phyloP scores from a whole-genome alignment of 768 basidiomycete species.

The Pholiota microspora region DNA sequence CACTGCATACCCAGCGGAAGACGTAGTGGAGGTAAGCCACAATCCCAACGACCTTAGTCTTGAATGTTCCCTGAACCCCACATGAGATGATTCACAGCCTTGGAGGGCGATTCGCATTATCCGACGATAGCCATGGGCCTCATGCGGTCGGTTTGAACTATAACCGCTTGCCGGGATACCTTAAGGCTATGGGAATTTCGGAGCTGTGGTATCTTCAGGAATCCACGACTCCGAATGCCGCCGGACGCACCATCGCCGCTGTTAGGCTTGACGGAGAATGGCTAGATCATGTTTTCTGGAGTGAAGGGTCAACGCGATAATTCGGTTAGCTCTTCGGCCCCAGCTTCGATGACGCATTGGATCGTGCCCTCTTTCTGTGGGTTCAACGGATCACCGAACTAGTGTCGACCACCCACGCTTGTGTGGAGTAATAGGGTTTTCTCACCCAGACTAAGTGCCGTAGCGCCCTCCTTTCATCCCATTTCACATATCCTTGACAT shows the following conservation, averaged over 20 bases:
- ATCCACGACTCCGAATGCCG: slow-evolving; percentile 37
- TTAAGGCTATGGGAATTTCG: slow-evolving; percentile 53
- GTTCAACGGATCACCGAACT: slow-evolving; percentile 17
- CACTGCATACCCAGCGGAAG: slow-evolving; percentile 77
- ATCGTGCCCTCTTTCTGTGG: not conserved
- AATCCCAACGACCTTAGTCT: not conserved
- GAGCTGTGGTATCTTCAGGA: slow-evolving; percentile 64
- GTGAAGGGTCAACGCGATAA: slow-evolving; percentile 16
- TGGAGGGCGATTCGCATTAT: slow-evolving; percentile 79
- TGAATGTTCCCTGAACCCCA: slow-evolving; percentile 1
- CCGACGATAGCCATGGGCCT: slow-evolving; percentile 95
- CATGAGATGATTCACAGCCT: slow-evolving; percentile 64
- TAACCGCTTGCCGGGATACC: slow-evolving; percentile 58
- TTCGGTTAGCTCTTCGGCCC: slow-evolving; percentile 6
- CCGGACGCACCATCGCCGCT: slow-evolving; percentile 43
- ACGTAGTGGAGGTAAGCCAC: slow-evolving; percentile 64
- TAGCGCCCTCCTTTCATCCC: slow-evolving; percentile 6
- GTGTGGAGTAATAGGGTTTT: not conserved
- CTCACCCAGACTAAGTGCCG: slow-evolving; percentile 8
- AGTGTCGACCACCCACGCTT: slow-evolving; percentile 5
- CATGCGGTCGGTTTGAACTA: slow-evolving; percentile 89
- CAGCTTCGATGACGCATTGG: slow-evolving; percentile 8
- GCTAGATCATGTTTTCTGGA: slow-evolving; percentile 64
- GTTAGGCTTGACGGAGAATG: slow-evolving; percentile 47
- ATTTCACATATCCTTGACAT: slow-evolving; percentile 16